Percentiles rank a stretch among this genome's conserved stretches.
Conservation (phyloP, 768 basidiomycete genomes). For the Vararia minispora region DNA sequence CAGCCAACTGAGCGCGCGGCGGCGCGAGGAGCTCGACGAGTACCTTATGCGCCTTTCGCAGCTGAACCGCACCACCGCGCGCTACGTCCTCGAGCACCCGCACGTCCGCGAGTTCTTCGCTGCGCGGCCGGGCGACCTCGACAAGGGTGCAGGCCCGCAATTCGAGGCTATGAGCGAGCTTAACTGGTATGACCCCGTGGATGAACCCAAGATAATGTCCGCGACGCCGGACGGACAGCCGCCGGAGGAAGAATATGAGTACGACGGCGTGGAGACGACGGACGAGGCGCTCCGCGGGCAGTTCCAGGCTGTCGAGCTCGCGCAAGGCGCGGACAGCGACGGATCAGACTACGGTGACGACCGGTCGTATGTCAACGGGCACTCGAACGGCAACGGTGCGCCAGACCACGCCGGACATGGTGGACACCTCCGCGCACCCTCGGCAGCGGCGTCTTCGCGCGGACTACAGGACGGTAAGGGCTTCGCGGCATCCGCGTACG, state of each 20-base stretch:
- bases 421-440: slow-evolving; percentile 2
- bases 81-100: slow-evolving; percentile 71
- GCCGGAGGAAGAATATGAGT: slow-evolving; percentile 25
- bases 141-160: slow-evolving; percentile 51
- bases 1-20: slow-evolving; percentile 67
- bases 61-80: slow-evolving; percentile 53
- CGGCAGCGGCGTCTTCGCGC: no score
- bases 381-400: slow-evolving; percentile 13
- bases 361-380: slow-evolving; percentile 7
- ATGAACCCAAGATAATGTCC: slow-evolving; percentile 17
- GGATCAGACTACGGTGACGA: slow-evolving; percentile 42
- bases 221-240: slow-evolving; percentile 21
- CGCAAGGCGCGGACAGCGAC: slow-evolving; percentile 40
- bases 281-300: slow-evolving; percentile 37
- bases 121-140: slow-evolving; percentile 78
- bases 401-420: slow-evolving; percentile 12
- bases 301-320: slow-evolving; percentile 34
- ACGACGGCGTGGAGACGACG: slow-evolving; percentile 22
- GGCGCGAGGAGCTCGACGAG: slow-evolving; percentile 77
- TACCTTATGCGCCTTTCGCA: slow-evolving; percentile 77
- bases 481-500: no score
- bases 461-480: no score
- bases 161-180: slow-evolving; percentile 48
- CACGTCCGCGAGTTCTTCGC: slow-evolving; percentile 79
- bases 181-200: slow-evolving; percentile 16